Percentiles rank a stretch among this genome's conserved stretches.
Evolutionary conservation across 495 filamentous ascomycete species (phyloP).

Genomic region (Astrothelium macrocarpum): DNA sequence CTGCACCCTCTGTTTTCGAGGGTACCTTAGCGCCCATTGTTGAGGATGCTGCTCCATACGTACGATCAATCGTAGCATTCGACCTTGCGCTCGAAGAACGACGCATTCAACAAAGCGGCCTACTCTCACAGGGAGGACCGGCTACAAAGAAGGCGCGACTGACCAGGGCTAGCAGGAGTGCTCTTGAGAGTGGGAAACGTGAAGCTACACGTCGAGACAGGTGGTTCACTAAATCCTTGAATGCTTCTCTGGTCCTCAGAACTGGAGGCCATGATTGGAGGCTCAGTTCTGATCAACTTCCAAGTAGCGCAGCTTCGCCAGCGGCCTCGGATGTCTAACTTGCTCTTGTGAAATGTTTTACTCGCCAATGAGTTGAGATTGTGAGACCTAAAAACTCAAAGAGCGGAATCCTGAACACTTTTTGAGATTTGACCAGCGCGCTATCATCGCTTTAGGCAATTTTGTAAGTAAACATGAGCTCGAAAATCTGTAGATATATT

Average conservation of each 20-base stretch:
- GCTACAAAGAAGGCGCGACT: conserved; percentile 56
- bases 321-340: not conserved
- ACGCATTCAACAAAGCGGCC: conserved; percentile 49
- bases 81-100: conserved; percentile 61
- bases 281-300: not conserved
- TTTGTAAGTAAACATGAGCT: not conserved
- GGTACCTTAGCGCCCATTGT: conserved; percentile 51
- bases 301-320: not conserved
- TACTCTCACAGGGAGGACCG: conserved; percentile 45
- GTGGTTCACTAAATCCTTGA: conserved; percentile 65
- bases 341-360: no score
- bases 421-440: no score
- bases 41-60: conserved; percentile 74
- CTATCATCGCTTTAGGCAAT: no score
- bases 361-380: no score
- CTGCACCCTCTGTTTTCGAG: conserved; percentile 58
- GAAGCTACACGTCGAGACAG: conserved; percentile 60
- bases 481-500: not conserved
- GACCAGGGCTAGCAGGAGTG: conserved; percentile 71
- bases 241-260: conserved; percentile 50
- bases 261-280: conserved; percentile 60
- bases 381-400: no score
- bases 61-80: conserved; percentile 67
- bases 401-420: no score
- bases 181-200: conserved; percentile 70